These are phyloP conservation scores for Raphanus hybrid DNA, from an alignment of 441 rosid species.

Conservation along the genomic window DNA sequence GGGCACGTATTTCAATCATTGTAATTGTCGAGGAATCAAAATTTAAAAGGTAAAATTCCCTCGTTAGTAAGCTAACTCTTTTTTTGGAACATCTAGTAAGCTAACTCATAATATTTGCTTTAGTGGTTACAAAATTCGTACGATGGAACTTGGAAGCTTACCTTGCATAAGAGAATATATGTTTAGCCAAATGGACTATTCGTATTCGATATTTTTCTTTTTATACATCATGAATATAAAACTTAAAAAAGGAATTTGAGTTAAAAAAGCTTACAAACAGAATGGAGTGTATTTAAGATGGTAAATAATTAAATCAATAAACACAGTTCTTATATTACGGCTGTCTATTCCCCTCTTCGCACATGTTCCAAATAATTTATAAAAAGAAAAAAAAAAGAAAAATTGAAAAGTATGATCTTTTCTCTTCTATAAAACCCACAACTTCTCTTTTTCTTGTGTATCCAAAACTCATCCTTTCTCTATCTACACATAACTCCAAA, in stretches of 20 bases:
- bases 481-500: slow-evolving; percentile 55
- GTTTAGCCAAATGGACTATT: slow-evolving; percentile 28
- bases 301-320: slow-evolving; percentile 23
- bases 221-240: not conserved
- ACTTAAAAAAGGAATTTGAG: slow-evolving; percentile 3
- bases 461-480: slow-evolving; percentile 47
- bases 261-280: slow-evolving; percentile 22
- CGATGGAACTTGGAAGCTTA: not conserved
- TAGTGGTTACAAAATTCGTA: not conserved
- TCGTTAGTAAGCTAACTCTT: not conserved
- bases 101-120: not conserved
- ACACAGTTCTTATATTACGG: slow-evolving; percentile 50
- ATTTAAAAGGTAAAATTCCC: not conserved
- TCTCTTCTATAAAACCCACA: slow-evolving; percentile 39
- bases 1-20: not conserved
- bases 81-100: not conserved
- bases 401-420: slow-evolving; percentile 36
- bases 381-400: slow-evolving; percentile 37
- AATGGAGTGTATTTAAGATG: slow-evolving; percentile 24
- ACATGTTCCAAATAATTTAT: slow-evolving; percentile 36
- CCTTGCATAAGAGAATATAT: slow-evolving; percentile 9
- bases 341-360: slow-evolving; percentile 42
- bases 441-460: slow-evolving; percentile 38
- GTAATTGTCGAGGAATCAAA: not conserved
- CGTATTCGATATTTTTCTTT: slow-evolving; percentile 23